Evolutionary conservation across 768 basidiomycete species (phyloP), one percentile per base, ranked within the genome.

Genomic region (Calocybe indica): DNA sequence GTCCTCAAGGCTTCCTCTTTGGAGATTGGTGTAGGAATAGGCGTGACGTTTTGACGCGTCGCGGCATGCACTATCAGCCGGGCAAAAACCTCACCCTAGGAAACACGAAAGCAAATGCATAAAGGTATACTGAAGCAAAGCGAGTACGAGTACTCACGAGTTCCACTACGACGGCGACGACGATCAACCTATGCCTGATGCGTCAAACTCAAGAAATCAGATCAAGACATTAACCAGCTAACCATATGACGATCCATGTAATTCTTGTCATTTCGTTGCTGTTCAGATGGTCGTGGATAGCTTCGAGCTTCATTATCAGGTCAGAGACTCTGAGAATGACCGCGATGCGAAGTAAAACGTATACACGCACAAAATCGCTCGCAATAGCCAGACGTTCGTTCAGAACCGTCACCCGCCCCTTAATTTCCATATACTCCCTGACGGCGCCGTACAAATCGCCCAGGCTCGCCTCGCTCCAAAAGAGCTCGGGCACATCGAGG

Each of bases 371-470:
- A 62, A 97, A 79, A 67, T 92, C 92, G 55, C 88, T 88, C 10
- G 89, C 88, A 6, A 93, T 87, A 4, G 80, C 83, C 34, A 96
- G 67, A 53, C 90, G 87, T 61, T 95, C 93, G 60, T 94, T 95
- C 54, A 97, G 65, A 8, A 83, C 86, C 60, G 85, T 79, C 30
- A 94, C 92, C 33, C 94, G 66, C 4, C 75, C 80, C 33, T 79
- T 82, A 45, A 96, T 92, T 65, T 97, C 94, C 78, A 96, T 91
- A 59, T 97, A 97, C 55, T 93, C 93, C 48, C 92, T 73, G 40
- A 94, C 92, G 0, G 92, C 92, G 55, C 92, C 90, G 59, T 97
- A 97, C 33, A 97, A 65, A 29, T 82, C 86, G 57, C 88, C 87
- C 55, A 95, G 67, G 54, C 87, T 92, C 8, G 92, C 92, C 60